Conservation (phyloP, 176 grass and related monocot species). For the Zea mays region DNA sequence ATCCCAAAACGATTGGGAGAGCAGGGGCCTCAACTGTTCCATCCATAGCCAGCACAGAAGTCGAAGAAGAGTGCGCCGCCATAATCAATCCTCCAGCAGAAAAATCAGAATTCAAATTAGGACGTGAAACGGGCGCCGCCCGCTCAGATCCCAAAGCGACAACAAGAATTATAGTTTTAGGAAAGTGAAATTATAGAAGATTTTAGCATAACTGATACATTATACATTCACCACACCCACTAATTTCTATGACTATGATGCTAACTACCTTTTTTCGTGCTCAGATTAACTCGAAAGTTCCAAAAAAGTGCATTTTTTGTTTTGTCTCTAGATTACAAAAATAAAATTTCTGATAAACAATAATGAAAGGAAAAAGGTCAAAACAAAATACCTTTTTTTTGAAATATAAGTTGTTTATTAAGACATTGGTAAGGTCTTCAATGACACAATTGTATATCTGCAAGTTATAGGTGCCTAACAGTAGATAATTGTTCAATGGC, state of each 20-base stretch:
- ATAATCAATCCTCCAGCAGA: too few relatives aligned
- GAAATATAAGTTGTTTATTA: background rate
- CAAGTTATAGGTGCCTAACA: conserved; percentile 3
- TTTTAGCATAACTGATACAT: conserved; percentile 23
- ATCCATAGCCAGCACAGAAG: too few relatives aligned
- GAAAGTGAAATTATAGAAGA: conserved; percentile 13
- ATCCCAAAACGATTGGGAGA: too few relatives aligned
- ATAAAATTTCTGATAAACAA: background rate
- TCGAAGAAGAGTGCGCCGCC: too few relatives aligned
- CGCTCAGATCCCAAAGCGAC: too few relatives aligned
- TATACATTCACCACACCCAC: background rate
- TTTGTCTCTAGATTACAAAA: background rate
- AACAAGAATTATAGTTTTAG: too few relatives aligned
- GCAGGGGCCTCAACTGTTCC: too few relatives aligned
- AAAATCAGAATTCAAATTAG: too few relatives aligned
- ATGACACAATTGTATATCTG: background rate
- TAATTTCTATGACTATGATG: background rate
- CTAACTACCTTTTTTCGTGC: background rate
- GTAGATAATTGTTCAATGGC: background rate
- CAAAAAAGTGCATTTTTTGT: background rate
- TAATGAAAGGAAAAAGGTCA: conserved; percentile 4
- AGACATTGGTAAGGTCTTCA: background rate
- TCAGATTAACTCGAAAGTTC: background rate
- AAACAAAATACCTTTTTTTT: background rate
- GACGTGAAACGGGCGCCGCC: too few relatives aligned